Base-by-base conservation (phyloP, 2,329 filamentous ascomycete species). In the Truncatella angustata region DNA sequence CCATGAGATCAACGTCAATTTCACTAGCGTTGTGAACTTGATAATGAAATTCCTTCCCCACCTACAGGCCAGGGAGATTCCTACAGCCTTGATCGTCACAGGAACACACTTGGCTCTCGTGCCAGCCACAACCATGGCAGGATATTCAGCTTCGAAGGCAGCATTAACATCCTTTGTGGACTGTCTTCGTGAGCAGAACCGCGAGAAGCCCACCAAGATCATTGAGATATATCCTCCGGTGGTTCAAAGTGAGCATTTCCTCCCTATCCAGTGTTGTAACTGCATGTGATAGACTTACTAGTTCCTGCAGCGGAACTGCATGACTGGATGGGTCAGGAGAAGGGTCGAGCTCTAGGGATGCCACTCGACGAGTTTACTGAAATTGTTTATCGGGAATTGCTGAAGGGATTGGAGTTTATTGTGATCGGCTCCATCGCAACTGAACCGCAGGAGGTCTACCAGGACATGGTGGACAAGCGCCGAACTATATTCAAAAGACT, bases 141-240 rank as follows among this genome's bases (percentile, higher is more conserved):
- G 67, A 0, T 78, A 77, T 60, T 75, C 66, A 3, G 72, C 73
- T 1, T 71, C 72, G 6, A 78, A 77, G 57, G 71, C 73, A 0
- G 75, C 74, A 0, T 56, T 77, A 28, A 69, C 73, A 43, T 60
- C 66, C 3, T 77, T 73, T 52, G 60, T 70, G 4, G 60, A 73
- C 35, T 70, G 75, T 51, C 61, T 78, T 16, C 62, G 63, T 4
- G 57, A 64, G 11, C 55, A 58, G 50, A 65, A 63, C 9, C 57
- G 60, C 2, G 61, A 72, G n/a, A 67, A 68, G 40, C 39, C 49
- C 20, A 57, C 54, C 16, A 42, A 42, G 21, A 42, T 42, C 20
- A 42, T 42, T 21, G 77, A 82, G 63, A 60, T 82, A 32, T 65
- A 75, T 11, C 77, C 78, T 39, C 71, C 72, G 10, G 69, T 73